These are phyloP conservation scores for Podospora pseudoanserina DNA, from an alignment of 495 filamentous ascomycete species.

Conservation along the genomic window DNA sequence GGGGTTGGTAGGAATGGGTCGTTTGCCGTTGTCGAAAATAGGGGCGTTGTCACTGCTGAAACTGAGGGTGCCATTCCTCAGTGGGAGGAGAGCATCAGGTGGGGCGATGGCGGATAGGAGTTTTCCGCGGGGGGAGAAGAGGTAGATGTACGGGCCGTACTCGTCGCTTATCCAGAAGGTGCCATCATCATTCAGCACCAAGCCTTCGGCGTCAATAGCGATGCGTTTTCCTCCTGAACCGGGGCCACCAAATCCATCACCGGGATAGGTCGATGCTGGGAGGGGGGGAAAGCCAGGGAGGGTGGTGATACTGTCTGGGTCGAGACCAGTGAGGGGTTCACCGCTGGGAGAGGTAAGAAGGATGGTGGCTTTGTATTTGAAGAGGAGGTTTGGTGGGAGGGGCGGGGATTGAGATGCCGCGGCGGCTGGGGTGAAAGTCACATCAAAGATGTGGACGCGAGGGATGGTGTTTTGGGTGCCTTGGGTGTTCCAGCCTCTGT, in stretches of 20 bases:
- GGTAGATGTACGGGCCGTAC: conserved; percentile 71
- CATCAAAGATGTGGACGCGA: conserved; percentile 67
- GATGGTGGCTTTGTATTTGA: conserved; percentile 66
- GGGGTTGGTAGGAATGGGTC: conserved; percentile 48
- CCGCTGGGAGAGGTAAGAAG: conserved; percentile 65
- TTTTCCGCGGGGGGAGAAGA: conserved; percentile 56
- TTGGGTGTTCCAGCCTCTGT: conserved; percentile 72
- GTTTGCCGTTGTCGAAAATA: conserved; percentile 49
- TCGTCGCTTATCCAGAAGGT: conserved; percentile 77
- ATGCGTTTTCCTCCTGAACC: conserved; percentile 58
- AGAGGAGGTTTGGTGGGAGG: conserved; percentile 59
- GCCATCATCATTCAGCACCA: conserved; percentile 61
- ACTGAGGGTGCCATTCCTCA: conserved; percentile 50
- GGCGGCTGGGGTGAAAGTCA: conserved; percentile 51
- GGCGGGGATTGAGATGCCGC: conserved; percentile 52
- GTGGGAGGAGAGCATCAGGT: conserved; percentile 63
- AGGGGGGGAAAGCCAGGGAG: conserved; percentile 62
- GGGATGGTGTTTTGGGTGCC: conserved; percentile 72
- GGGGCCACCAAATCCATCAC: conserved; percentile 67
- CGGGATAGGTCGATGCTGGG: conserved; percentile 62
- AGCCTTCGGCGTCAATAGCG: conserved; percentile 65
- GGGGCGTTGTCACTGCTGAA: conserved; percentile 53
- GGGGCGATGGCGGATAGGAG: conserved; percentile 67
- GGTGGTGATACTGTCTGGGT: conserved; percentile 57
- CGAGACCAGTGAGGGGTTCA: conserved; percentile 66